Conservation (phyloP, 176 grass and related monocot genomes). For the Oryza glumipatula region DNA sequence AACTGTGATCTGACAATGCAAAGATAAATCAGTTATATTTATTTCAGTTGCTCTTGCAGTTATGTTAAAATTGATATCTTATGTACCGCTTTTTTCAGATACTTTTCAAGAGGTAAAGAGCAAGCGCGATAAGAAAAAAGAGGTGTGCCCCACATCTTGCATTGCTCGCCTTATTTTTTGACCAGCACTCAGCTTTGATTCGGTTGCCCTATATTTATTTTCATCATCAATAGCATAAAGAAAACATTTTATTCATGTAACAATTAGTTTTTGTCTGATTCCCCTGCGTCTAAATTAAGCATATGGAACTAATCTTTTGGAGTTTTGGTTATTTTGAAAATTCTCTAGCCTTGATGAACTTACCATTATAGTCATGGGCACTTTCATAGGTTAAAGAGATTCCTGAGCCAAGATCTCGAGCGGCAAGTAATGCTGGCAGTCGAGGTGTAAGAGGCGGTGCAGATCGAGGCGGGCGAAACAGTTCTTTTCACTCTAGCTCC, state of each 20-base stretch:
- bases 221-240: constrained; percentile 7
- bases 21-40: constrained; percentile 5
- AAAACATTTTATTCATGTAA: neutral
- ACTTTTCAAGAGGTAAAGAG: constrained; percentile 89
- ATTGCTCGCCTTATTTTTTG: constrained; percentile 14
- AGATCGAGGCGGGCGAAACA: constrained; percentile 66
- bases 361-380: constrained; percentile 23
- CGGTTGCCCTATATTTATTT: constrained; percentile 1
- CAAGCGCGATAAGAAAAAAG: constrained; percentile 88
- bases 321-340: constrained; percentile 19
- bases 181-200: constrained; percentile 12
- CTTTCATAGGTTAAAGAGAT: constrained; percentile 74
- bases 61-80: constrained; percentile 31
- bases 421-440: constrained; percentile 58
- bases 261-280: neutral
- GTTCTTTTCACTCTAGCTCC: constrained; percentile 58
- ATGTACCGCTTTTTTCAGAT: constrained; percentile 52
- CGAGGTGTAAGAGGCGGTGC: constrained; percentile 63
- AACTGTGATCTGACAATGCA: neutral
- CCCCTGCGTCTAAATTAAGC: neutral
- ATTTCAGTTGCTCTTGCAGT: neutral
- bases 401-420: constrained; percentile 70
- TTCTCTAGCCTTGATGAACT: constrained; percentile 34
- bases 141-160: constrained; percentile 24
- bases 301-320: constrained; percentile 5